Conservation (phyloP, 768 basidiomycete genomes). For the Boletus reticulatus region DNA sequence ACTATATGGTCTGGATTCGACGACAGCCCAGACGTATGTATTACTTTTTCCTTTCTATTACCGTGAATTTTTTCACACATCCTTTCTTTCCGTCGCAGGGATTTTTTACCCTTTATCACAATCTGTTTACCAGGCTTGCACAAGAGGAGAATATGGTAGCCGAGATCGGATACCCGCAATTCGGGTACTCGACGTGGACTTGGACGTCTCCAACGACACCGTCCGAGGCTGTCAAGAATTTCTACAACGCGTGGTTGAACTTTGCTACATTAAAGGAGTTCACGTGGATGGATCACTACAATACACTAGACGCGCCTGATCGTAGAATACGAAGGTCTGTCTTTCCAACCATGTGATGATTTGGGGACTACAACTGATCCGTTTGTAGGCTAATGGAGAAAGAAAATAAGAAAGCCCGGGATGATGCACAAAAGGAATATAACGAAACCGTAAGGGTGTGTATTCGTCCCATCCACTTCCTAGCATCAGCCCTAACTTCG, state of each 20-base stretch:
- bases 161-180: constrained; percentile 66
- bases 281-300: constrained; percentile 83
- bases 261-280: constrained; percentile 90
- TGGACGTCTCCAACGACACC: constrained; percentile 56
- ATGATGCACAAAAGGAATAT: constrained; percentile 86
- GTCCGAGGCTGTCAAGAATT: constrained; percentile 56
- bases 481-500: background rate
- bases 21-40: constrained; percentile 57
- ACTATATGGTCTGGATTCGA: constrained; percentile 64
- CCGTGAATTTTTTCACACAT: background rate
- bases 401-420: constrained; percentile 91
- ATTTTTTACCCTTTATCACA: constrained; percentile 87
- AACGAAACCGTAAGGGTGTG: constrained; percentile 86
- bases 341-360: background rate
- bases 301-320: constrained; percentile 81
- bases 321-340: constrained; percentile 72
- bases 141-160: constrained; percentile 64
- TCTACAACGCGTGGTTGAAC: constrained; percentile 85
- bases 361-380: background rate
- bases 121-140: constrained; percentile 79
- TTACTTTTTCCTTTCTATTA: background rate
- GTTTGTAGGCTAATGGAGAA: constrained; percentile 79
- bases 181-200: constrained; percentile 75
- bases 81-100: constrained; percentile 45
- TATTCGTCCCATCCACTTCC: background rate